Evolutionary conservation across 1,139 yeast genomes (phyloP), one percentile per base, ranked within the genome.

Genomic region (Kodamaea alishanica): DNA sequence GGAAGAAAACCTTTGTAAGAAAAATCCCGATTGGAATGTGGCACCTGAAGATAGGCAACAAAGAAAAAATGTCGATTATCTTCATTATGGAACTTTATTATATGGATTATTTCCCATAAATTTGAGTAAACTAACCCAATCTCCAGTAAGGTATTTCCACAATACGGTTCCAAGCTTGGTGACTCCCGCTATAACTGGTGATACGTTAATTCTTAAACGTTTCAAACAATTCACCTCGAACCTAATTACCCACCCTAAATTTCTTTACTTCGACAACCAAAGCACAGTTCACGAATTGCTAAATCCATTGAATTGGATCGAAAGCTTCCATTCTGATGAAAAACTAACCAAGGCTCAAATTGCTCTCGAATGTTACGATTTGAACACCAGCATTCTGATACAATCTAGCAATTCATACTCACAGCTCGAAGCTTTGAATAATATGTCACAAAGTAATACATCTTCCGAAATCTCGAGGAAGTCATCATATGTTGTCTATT

Each of bases 221-320:
- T 29, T 35, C 32, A 30, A 30, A 12, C 20, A 24, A 4, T 35
- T 35, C 25, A 8, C 28, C 3, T n/a, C 9, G 2, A 24, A 30
- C 8, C 62, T 75, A 46, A 52, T 65, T 26, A 45, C 79, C 8
- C 84, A 81, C 47, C 81, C 83, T 1, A 68, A 72, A 37, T 61
- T 79, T 33, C 44, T 67, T 4, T 45, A 48, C 9, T 46, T 69
- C 8, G 51, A 56, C 41, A 34, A 52, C 42, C 30, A 55, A 3
- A 38, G 71, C 1, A 45, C 60, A 1, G 65, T 63, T 24, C 59
- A 65, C n/a, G 85, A 79, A 46, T 49, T 71, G 4, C 47, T 57
- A 6, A 66, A 68, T 40, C 73, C 73, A 0, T 45, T 61, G 2
- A 40, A 43, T 9, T 69, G 75, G 75, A 50, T 67, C 9, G 42